A percentile compares a stretch with the other conserved stretches of the same genome.
phyloP scores from a whole-genome alignment of 352 stramenopile genomes.

The Phytopythium sindhum region DNA sequence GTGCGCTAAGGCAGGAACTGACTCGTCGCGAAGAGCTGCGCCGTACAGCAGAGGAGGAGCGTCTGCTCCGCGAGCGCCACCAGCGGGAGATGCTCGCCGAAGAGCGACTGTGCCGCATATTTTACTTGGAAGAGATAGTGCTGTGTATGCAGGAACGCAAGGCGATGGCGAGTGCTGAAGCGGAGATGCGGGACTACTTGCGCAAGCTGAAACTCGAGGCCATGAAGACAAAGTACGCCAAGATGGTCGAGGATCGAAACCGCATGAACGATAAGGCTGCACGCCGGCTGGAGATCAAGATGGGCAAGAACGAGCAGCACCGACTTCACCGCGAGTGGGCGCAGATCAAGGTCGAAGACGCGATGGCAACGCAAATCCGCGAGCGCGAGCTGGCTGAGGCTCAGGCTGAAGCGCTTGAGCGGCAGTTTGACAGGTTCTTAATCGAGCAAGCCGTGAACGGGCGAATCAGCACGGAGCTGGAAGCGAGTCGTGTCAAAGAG shows the following conservation, averaged over 20 bases:
- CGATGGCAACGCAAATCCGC: conserved; percentile 51
- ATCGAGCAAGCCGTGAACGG: conserved; percentile 55
- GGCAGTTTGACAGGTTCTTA: conserved; percentile 61
- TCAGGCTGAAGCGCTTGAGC: conserved; percentile 41
- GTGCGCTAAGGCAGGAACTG: conserved; percentile 44
- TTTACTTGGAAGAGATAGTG: conserved; percentile 67
- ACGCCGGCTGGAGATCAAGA: conserved; percentile 72
- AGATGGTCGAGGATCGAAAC: conserved; percentile 59
- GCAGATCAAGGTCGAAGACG: conserved; percentile 62
- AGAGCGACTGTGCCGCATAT: conserved; percentile 51
- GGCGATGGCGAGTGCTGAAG: conserved; percentile 53
- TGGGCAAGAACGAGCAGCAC: conserved; percentile 77
- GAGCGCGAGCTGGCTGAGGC: conserved; percentile 39
- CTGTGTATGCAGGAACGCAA: conserved; percentile 61
- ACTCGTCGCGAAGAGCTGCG: conserved; percentile 46
- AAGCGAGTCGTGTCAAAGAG: conserved; percentile 37
- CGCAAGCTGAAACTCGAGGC: conserved; percentile 58
- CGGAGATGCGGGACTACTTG: conserved; percentile 70
- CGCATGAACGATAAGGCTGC: conserved; percentile 61
- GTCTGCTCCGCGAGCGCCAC: conserved; percentile 27
- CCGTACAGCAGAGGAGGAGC: conserved; percentile 48
- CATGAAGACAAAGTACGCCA: conserved; percentile 75
- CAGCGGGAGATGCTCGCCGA: conserved; percentile 69
- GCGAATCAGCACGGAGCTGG: conserved; percentile 39
- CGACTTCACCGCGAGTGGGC: conserved; percentile 68